Conservation (phyloP, 2,329 filamentous ascomycete species). For the Colletotrichum sp. region DNA sequence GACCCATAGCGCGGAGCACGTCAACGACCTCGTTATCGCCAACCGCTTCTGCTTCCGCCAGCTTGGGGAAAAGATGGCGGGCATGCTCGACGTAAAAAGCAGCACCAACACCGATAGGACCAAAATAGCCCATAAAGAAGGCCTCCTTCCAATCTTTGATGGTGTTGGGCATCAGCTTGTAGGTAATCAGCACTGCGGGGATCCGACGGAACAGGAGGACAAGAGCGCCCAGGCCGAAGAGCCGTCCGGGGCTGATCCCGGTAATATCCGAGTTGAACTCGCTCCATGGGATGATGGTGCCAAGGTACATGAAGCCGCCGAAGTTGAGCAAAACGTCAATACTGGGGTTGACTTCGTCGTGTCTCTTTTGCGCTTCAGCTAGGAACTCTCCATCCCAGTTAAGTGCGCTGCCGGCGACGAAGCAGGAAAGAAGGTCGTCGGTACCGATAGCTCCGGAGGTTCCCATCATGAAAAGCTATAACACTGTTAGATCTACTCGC, state of each 20-base stretch:
- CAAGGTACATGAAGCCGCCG: conserved; percentile 65
- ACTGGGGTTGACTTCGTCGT: conserved; percentile 65
- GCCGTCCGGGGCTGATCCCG: conserved; percentile 55
- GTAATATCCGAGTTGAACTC: conserved; percentile 59
- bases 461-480: conserved; percentile 61
- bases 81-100: conserved; percentile 72
- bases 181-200: conserved; percentile 57
- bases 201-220: conserved; percentile 62
- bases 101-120: conserved; percentile 78
- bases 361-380: conserved; percentile 57
- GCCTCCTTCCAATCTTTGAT: conserved; percentile 62
- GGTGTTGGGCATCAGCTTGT: conserved; percentile 59
- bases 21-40: conserved; percentile 37
- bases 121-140: conserved; percentile 71
- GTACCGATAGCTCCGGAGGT: conserved; percentile 63
- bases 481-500: not conserved
- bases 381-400: conserved; percentile 70
- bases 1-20: conserved; percentile 40
- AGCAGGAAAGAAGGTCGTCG: conserved; percentile 66
- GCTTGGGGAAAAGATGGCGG: conserved; percentile 43
- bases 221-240: conserved; percentile 57
- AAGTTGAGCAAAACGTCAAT: conserved; percentile 66
- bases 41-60: conserved; percentile 33
- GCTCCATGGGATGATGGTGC: conserved; percentile 59
- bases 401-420: conserved; percentile 61